Evolutionary conservation across 2,329 filamentous ascomycete species (phyloP).

Genomic region (Ophiostoma novo-ulmi): DNA sequence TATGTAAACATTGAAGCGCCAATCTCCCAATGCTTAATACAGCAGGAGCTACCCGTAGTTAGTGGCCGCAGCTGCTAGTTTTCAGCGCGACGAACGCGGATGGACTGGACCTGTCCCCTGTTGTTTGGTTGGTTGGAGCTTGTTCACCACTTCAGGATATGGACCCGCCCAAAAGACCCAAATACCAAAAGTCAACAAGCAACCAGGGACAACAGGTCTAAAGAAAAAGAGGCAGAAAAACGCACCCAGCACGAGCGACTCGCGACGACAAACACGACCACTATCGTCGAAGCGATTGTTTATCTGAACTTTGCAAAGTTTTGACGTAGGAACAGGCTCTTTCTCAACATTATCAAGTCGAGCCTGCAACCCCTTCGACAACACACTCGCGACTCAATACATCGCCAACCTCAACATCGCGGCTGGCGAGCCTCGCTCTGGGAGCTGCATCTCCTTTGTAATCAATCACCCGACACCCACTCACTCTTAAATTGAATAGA

Average conservation of each 20-base stretch:
- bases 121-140: background rate
- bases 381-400: background rate
- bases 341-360: background rate
- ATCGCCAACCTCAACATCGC: background rate
- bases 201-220: background rate
- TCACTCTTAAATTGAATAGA: background rate
- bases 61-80: background rate
- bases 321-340: background rate
- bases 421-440: background rate
- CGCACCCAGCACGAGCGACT: background rate
- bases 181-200: constrained; percentile 5
- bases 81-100: constrained; percentile 17
- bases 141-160: background rate
- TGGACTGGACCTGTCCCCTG: background rate
- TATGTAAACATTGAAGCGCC: background rate
- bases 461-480: background rate
- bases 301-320: background rate
- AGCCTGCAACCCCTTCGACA: background rate
- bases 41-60: constrained; percentile 8
- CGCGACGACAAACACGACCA: background rate
- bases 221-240: constrained; percentile 3
- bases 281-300: background rate
- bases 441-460: background rate
- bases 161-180: constrained; percentile 9
- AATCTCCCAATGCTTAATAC: background rate